Percentiles rank a stretch among this genome's conserved stretches.
These are phyloP conservation scores for Phytophthora podocarpi DNA, from an alignment of 352 stramenopile species.

Conservation along the genomic window DNA sequence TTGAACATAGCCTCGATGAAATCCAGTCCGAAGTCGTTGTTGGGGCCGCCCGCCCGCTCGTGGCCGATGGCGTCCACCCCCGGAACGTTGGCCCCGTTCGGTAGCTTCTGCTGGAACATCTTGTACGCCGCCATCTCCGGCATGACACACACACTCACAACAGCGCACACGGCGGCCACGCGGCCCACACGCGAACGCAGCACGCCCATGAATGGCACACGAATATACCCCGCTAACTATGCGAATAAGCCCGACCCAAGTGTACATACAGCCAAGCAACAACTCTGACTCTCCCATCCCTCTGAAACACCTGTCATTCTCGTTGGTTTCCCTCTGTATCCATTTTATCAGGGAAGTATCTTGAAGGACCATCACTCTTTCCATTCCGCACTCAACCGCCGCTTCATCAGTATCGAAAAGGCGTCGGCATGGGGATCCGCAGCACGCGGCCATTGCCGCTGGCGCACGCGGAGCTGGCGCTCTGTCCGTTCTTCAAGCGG, in stretches of 20 bases:
- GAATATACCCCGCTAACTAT: background rate
- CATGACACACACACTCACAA: background rate
- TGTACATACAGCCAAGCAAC: too few relatives aligned
- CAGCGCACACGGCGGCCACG: background rate
- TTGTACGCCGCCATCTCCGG: conserved; percentile 15
- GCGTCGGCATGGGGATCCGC: conserved; percentile 53
- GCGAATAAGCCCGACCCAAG: too few relatives aligned
- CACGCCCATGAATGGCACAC: background rate
- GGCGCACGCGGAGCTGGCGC: conserved; percentile 45
- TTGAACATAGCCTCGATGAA: conserved; percentile 38
- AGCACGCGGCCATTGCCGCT: conserved; percentile 60
- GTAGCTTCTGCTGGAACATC: conserved; percentile 31
- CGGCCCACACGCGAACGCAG: background rate
- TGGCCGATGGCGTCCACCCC: conserved; percentile 43
- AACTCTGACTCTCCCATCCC: too few relatives aligned
- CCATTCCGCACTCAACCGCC: background rate
- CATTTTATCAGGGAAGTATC: conserved; percentile 8
- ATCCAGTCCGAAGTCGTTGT: conserved; percentile 55
- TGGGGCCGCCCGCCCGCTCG: conserved; percentile 20
- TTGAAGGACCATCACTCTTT: conserved; percentile 35
- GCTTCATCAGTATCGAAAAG: conserved; percentile 7
- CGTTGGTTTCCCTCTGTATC: background rate
- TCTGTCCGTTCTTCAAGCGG: conserved; percentile 53
- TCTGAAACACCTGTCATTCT: too few relatives aligned
- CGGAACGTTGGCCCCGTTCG: conserved; percentile 37